These are phyloP conservation scores for Chlamydomonas applanata DNA, from an alignment of 139 green algal genomes.

Conservation along the genomic window DNA sequence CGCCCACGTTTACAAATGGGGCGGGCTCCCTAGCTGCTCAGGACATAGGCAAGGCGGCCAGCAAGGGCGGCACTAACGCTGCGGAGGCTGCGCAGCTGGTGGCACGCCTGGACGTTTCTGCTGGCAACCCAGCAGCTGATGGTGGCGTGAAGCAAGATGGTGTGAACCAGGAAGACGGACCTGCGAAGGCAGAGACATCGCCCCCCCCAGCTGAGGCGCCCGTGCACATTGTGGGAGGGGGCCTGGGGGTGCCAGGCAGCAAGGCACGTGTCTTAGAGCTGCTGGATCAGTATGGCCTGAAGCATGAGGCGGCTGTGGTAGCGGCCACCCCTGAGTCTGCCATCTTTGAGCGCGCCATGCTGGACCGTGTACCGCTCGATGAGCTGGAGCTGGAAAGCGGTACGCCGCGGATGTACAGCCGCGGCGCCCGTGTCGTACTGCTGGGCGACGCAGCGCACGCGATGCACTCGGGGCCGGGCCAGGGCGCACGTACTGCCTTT, in stretches of 20 bases:
- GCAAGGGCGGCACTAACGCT: too few species aligned
- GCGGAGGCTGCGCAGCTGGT: conserved; percentile 1
- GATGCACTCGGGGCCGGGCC: conserved; percentile 48
- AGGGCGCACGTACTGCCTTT: conserved; percentile 46
- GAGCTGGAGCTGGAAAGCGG: conserved; percentile 21
- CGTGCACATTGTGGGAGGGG: conserved; percentile 20
- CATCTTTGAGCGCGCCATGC: conserved; percentile 53
- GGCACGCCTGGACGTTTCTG: not conserved
- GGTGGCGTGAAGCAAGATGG: not conserved
- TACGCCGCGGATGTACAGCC: not conserved
- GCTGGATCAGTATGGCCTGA: conserved; percentile 22
- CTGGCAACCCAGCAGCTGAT: not conserved
- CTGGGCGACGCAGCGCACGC: conserved; percentile 50
- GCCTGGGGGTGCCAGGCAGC: conserved; percentile 39
- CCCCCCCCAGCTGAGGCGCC: not conserved
- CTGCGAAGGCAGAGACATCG: not conserved
- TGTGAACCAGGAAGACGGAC: too few species aligned
- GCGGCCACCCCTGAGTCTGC: conserved; percentile 36
- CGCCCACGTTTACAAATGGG: conserved; percentile 37
- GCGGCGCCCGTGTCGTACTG: conserved; percentile 34
- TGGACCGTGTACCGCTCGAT: conserved; percentile 35
- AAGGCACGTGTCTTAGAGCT: conserved; percentile 31
- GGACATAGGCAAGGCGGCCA: not conserved
- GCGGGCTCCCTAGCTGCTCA: not conserved
- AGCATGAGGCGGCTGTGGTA: conserved; percentile 12